Conservation (phyloP, 140 eudicot species). For the Ambrosia hybrid region DNA sequence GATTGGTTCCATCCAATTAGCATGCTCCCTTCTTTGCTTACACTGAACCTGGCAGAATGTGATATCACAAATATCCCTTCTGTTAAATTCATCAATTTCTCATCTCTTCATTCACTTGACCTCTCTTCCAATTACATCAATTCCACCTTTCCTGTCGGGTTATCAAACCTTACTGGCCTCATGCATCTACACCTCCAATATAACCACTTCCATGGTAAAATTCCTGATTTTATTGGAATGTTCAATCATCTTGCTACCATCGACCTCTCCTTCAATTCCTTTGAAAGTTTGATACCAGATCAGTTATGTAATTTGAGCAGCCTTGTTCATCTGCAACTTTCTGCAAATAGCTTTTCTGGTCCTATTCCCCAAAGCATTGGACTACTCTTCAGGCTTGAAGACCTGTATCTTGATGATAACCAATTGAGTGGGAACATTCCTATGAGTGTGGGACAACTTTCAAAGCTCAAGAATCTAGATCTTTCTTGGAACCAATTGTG, state of each 20-base stretch:
- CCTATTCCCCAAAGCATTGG: not conserved
- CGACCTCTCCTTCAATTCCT: too few species aligned
- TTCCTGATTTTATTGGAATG: constrained; percentile 3
- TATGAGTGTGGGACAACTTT: not conserved
- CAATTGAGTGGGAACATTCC: constrained; percentile 14
- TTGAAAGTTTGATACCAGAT: too few species aligned
- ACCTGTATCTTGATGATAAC: not conserved
- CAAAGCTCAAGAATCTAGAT: constrained; percentile 12
- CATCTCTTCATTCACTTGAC: constrained; percentile 6
- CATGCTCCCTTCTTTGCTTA: constrained; percentile 16
- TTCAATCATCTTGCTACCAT: too few species aligned
- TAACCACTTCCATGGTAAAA: not conserved
- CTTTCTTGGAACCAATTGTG: not conserved
- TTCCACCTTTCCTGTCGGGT: constrained; percentile 9
- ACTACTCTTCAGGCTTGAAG: not conserved
- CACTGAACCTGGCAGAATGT: not conserved
- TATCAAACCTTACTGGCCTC: constrained; percentile 22
- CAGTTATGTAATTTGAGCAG: too few species aligned
- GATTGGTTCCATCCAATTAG: constrained; percentile 9
- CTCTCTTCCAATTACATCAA: not conserved
- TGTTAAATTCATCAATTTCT: not conserved
- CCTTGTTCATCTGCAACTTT: constrained; percentile 16
- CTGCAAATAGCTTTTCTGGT: not conserved
- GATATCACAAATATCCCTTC: not conserved
- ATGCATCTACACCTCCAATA: not conserved